A percentile compares a stretch with the other conserved stretches of the same genome.
Conservation (phyloP, 257 asterid genomes). For the Nicotiana noctiflora region DNA sequence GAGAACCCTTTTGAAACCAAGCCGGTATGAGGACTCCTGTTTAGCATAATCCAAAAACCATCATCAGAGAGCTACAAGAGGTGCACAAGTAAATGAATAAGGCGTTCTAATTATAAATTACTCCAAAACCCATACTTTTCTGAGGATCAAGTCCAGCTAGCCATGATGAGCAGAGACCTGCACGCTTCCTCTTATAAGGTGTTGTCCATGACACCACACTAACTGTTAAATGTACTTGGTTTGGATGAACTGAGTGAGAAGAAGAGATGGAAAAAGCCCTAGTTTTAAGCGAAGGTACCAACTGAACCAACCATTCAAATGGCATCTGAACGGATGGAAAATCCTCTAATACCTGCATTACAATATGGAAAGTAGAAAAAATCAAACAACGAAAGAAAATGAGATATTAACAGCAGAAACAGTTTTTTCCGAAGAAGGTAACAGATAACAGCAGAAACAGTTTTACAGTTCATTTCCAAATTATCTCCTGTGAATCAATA, state of each 20-base stretch:
- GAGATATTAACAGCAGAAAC: not conserved
- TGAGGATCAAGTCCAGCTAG: constrained; percentile 79
- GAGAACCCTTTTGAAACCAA: constrained; percentile 79
- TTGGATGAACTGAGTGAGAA: constrained; percentile 69
- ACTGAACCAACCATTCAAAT: constrained; percentile 88
- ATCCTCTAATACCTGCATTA: constrained; percentile 72
- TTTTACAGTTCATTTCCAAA: not conserved
- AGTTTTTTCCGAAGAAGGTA: not conserved
- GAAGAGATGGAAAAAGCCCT: constrained; percentile 92
- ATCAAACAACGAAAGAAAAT: not conserved
- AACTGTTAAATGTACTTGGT: constrained; percentile 80
- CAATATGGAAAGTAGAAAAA: not conserved
- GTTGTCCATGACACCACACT: constrained; percentile 82
- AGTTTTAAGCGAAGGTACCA: constrained; percentile 76
- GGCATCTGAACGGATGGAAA: constrained; percentile 94
- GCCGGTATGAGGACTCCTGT: constrained; percentile 66
- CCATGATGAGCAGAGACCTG: constrained; percentile 96
- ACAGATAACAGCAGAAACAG: not conserved
- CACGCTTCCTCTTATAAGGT: constrained; percentile 77
- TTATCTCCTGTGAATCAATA: not conserved
- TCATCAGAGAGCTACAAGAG: not conserved
- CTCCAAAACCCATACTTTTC: constrained; percentile 34
- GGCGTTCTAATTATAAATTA: not conserved
- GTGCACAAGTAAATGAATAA: not conserved
- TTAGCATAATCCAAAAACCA: constrained; percentile 4